Evolutionary conservation across 2,329 filamentous ascomycete species (phyloP), one percentile per base, ranked within the genome.

Genomic region (Fusarium foetens): DNA sequence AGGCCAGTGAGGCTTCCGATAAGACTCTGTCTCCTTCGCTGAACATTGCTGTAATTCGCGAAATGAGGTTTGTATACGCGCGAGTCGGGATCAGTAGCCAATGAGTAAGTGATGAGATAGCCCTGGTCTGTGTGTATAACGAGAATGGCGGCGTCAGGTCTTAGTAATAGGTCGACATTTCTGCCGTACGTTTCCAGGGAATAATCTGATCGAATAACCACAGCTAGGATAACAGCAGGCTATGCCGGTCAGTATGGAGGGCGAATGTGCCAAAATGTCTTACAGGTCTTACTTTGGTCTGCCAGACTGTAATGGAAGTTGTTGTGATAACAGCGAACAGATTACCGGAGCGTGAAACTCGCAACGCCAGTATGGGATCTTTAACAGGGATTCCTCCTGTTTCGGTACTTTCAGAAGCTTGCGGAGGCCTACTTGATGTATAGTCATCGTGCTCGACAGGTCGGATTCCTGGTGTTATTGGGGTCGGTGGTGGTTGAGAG

Each of bases 81-180:
- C 21, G 93, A 92, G 65, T 93, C 91, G 57, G 93, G 88, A 78
- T 98, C 95, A 23, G 92, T 94, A 17, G 94, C 93, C 45, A 99
- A 86, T 0, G 95, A 95, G 80, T 99, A 99, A 8, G 95, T 98
- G 75, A 99, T 96, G 33, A 99, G 87, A 79, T 93, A 98, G 68
- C 95, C 95, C 51, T 91, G 85, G 43, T 90, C 88, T 7, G 96
- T 98, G 79, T 95, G 94, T 48, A 98, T 91, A 41, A 98, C 94
- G 57, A 98, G 90, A 58, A 98, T 97, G 65, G 94, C 92, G 11
- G 94, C 94, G 81, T 99, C 96, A 9, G 96, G 95, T 59, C 95
- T 92, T 66, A 99, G 89, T 16, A 97, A 87, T 46, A 99, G 88
- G 74, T 94, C 91, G 60, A 93, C 89, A 80, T 98, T 98, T 41